phyloP scores from a whole-genome alignment of 305 asterid genomes.

The Plantago lanceolata region DNA sequence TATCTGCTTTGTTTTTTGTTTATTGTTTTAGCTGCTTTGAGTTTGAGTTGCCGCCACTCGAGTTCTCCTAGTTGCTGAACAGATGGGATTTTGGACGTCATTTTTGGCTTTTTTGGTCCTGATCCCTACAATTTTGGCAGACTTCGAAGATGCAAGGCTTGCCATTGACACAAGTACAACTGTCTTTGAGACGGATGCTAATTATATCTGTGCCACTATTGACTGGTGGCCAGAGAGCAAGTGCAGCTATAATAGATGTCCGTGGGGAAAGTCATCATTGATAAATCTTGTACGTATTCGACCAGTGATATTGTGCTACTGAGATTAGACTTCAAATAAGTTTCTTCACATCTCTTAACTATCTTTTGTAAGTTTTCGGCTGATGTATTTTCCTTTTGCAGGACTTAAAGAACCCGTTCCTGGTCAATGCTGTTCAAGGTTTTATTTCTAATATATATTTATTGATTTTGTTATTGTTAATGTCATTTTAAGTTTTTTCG shows the following conservation, averaged over 20 bases:
- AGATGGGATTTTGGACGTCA: conserved; percentile 44
- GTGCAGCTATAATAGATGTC: conserved; percentile 78
- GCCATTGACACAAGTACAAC: conserved; percentile 41
- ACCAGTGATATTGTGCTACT: conserved; percentile 3
- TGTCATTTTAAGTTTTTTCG: neutral
- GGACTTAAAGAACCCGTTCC: conserved; percentile 73
- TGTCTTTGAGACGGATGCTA: conserved; percentile 61
- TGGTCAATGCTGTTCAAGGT: conserved; percentile 76
- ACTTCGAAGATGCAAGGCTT: conserved; percentile 43
- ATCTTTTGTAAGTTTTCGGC: neutral
- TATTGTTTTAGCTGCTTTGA: conserved; percentile 12
- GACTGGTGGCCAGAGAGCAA: conserved; percentile 98
- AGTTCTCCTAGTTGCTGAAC: conserved; percentile 28
- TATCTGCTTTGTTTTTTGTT: conserved; percentile 13
- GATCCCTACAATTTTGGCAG: conserved; percentile 44
- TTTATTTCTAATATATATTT: conserved; percentile 21
- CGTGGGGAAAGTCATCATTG: conserved; percentile 80
- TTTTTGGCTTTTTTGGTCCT: conserved; percentile 42
- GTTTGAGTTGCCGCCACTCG: conserved; percentile 26
- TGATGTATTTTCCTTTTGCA: conserved; percentile 34
- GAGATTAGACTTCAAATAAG: neutral
- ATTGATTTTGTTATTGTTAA: neutral
- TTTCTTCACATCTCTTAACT: neutral
- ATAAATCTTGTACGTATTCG: conserved; percentile 57
- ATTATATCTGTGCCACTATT: conserved; percentile 80